A percentile compares a stretch with the other conserved stretches of the same genome.
Evolutionary conservation across 768 basidiomycete genomes (phyloP).

Genomic region (Mrakia gelida): DNA sequence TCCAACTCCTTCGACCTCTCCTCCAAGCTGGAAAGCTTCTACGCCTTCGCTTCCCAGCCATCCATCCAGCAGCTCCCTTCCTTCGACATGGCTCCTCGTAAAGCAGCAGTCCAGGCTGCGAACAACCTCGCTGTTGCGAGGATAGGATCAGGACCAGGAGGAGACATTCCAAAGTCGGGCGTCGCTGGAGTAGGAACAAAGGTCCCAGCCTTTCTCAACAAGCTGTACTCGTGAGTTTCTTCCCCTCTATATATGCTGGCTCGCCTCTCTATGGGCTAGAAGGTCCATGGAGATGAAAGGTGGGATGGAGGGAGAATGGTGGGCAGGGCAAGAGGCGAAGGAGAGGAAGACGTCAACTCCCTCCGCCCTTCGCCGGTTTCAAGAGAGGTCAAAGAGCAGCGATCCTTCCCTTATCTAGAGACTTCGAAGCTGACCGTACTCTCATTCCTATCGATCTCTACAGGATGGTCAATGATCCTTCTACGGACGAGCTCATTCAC

Average conservation of each 20-base stretch:
- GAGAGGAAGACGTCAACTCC: constrained; percentile 6
- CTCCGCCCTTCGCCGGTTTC: background rate
- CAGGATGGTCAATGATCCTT: constrained; percentile 29
- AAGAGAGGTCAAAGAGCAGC: background rate
- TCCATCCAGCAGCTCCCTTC: no score
- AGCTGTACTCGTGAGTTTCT: constrained; percentile 28
- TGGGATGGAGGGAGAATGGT: background rate
- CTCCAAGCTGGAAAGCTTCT: no score
- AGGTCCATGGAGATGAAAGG: background rate
- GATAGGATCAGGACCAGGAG: background rate
- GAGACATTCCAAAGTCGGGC: background rate
- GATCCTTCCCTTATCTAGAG: background rate
- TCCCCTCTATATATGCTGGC: background rate
- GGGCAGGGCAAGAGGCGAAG: background rate
- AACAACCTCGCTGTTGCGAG: constrained; percentile 1
- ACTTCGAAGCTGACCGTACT: background rate
- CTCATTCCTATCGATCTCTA: background rate
- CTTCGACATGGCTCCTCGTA: background rate
- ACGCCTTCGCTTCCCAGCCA: no score
- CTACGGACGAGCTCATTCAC: constrained; percentile 16
- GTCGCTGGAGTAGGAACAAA: constrained; percentile 5
- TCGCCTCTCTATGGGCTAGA: background rate
- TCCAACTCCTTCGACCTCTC: no score
- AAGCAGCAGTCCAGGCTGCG: background rate
- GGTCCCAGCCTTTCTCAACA: constrained; percentile 28